Evolutionary conservation across 1,284 basidiomycete genomes (phyloP), one percentile per base, ranked within the genome.

Genomic region (Papiliotrema fonsecae): DNA sequence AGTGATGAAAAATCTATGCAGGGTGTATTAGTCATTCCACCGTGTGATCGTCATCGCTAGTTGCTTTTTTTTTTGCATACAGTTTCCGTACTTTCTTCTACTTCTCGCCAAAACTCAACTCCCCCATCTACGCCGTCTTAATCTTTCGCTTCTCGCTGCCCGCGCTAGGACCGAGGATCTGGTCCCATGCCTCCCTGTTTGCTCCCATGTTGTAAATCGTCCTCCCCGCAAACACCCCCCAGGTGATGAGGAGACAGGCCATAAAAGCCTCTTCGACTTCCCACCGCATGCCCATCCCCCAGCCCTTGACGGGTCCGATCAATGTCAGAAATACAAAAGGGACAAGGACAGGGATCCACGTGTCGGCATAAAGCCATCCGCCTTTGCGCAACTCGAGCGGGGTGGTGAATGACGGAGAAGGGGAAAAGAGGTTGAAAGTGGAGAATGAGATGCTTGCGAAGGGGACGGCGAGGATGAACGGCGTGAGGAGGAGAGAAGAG

Each of bases 381-480:
- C 57, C 52, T 1, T 66, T 60, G 28, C 44, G 43, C 9, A 74
- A 61, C 42, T 74, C 72, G 3, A 55, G 48, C 5, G 72, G 72
- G 1, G 69, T 69, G 14, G 53, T 44, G 16, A 72, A 51, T 2
- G 47, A 53, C 25, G 64, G 55, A 5, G 50, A 39, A 2, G 66
- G 54, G 13, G 61, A 52, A 54, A 74, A 74, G 46, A 68, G 59
- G 58, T 67, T 65, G 30, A 57, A 55, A 1, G 60, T 62, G 21
- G 55, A 52, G 56, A 74, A 73, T 19, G 64, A 48, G 22, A 70
- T 31, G 4, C 65, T 60, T 3, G 67, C 69, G 55, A 64, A 68
- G 2, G 72, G 72, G 7, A 69, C 68, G 36, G 68, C 65, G 21
- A 67, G 49, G 49, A 73, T 72, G 57, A 70, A 69, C 6, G 70